phyloP scores from a whole-genome alignment of 495 filamentous ascomycete species.

The Tuber calosporum region DNA sequence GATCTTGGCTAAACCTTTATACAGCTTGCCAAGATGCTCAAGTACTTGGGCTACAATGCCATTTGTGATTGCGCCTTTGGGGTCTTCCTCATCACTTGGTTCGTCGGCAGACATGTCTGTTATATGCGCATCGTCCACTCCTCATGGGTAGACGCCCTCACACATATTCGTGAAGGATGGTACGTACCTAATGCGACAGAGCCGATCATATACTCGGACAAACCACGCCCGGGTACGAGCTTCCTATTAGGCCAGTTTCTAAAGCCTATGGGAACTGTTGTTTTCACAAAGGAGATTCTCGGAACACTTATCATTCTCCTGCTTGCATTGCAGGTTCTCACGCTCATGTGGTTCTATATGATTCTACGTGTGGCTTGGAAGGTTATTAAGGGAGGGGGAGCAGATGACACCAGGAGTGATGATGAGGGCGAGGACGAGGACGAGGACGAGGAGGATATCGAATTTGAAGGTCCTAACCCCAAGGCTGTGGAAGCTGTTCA shows the following conservation, averaged over 20 bases:
- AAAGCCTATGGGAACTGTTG: conserved; percentile 49
- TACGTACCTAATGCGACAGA: conserved; percentile 45
- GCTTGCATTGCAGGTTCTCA: conserved; percentile 68
- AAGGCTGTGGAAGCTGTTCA: conserved; percentile 21
- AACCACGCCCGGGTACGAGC: conserved; percentile 16
- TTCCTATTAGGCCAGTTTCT: conserved; percentile 27
- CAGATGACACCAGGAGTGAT: conserved; percentile 82
- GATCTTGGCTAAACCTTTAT: conserved; percentile 7
- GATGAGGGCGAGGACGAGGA: conserved; percentile 67
- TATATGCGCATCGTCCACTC: conserved; percentile 74
- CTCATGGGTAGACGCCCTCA: conserved; percentile 63
- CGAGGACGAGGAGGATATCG: conserved; percentile 47
- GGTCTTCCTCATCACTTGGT: conserved; percentile 78
- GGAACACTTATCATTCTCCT: conserved; percentile 69
- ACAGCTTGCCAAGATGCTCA: conserved; percentile 87
- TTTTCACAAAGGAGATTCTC: conserved; percentile 65
- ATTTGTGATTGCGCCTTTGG: conserved; percentile 80
- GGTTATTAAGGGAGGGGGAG: conserved; percentile 65
- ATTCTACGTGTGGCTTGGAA: conserved; percentile 71
- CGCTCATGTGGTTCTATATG: conserved; percentile 83
- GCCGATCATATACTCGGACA: conserved; percentile 46
- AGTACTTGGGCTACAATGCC: conserved; percentile 68
- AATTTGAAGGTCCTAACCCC: conserved; percentile 16
- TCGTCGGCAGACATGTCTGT: conserved; percentile 71
- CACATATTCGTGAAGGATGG: conserved; percentile 60